Conservation (phyloP, 177 flowering plant species). For the Telopea speciosissima region DNA sequence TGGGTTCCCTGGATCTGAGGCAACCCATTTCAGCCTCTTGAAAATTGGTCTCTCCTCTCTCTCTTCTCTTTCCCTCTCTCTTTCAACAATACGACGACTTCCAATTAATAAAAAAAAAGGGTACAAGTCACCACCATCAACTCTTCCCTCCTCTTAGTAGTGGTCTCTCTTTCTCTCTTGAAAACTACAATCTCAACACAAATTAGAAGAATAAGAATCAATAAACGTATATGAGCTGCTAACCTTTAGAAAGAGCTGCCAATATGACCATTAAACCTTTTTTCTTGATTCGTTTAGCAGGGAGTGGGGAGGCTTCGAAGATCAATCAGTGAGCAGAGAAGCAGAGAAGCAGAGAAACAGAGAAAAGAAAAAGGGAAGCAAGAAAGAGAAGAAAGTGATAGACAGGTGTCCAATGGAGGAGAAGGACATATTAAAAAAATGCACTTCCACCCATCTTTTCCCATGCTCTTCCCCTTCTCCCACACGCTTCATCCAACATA, state of each 20-base stretch:
- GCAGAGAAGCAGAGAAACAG: conserved; percentile 8
- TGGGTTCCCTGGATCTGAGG: conserved; percentile 59
- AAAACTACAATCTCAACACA: neutral
- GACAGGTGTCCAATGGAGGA: conserved; percentile 33
- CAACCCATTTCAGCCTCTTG: conserved; percentile 40
- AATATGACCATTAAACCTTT: neutral
- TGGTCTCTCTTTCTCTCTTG: neutral
- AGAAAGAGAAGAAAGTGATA: conserved; percentile 3
- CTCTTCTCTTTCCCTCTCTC: neutral
- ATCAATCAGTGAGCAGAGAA: neutral
- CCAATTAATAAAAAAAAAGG: neutral
- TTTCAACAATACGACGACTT: neutral
- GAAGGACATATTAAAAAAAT: conserved; percentile 26
- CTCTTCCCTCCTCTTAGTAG: neutral
- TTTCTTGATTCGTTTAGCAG: neutral
- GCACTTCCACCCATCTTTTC: conserved; percentile 25
- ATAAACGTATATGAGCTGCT: neutral
- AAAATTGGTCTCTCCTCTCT: neutral
- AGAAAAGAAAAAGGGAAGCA: conserved; percentile 9
- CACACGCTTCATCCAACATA: conserved; percentile 9
- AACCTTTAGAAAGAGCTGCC: neutral
- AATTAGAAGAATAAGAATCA: neutral
- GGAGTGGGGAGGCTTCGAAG: neutral
- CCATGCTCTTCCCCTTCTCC: neutral
- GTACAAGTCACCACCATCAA: neutral